Evolutionary conservation across 192 early-diverging fungal species (phyloP).

Genomic region (Entrophospora sp.): DNA sequence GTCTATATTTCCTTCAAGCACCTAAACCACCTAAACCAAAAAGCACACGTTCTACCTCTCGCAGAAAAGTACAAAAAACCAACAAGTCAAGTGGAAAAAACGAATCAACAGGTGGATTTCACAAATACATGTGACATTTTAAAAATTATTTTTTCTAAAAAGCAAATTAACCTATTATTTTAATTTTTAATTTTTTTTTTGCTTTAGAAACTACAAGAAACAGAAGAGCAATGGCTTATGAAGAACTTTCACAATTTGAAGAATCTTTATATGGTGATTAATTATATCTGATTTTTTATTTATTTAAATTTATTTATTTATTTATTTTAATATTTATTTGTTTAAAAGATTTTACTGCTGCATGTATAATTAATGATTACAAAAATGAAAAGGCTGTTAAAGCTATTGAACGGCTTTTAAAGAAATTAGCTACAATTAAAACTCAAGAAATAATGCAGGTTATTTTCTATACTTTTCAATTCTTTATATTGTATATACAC

Average conservation of each 20-base stretch:
- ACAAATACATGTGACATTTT: too few relatives aligned
- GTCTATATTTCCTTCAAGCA: conserved; percentile 56
- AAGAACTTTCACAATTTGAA: conserved; percentile 37
- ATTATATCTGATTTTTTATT: background rate
- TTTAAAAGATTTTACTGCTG: conserved; percentile 68
- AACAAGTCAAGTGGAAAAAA: conserved; percentile 25
- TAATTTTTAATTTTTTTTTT: too few relatives aligned
- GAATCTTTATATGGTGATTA: conserved; percentile 45
- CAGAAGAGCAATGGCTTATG: conserved; percentile 50
- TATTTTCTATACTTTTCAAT: background rate
- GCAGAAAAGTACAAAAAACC: conserved; percentile 34
- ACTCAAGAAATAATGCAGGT: conserved; percentile 66
- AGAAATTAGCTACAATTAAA: conserved; percentile 67
- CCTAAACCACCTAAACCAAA: conserved; percentile 25
- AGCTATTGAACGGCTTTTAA: conserved; percentile 83
- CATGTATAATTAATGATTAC: conserved; percentile 93
- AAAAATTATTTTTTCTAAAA: too few relatives aligned
- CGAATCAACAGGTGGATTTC: too few relatives aligned
- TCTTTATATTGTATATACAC: too few relatives aligned
- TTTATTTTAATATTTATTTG: background rate
- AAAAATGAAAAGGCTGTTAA: conserved; percentile 70
- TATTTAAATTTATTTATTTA: background rate
- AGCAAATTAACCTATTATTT: too few relatives aligned
- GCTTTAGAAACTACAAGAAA: too few relatives aligned
- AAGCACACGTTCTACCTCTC: conserved; percentile 34